Base-by-base conservation (phyloP, 2,329 filamentous ascomycete genomes). In the Albifimbria verrucaria region DNA sequence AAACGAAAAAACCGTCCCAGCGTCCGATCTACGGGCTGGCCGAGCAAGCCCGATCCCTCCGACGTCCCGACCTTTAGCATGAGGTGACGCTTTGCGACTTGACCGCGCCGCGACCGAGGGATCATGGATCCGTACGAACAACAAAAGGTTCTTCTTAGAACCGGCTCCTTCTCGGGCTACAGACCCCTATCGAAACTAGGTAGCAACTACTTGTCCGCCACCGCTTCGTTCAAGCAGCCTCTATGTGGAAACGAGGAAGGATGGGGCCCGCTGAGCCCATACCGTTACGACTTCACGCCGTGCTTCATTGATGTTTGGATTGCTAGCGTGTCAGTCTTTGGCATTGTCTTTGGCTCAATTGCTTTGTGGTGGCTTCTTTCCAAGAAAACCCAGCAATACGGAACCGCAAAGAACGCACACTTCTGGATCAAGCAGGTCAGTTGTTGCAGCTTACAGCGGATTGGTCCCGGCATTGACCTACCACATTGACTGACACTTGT, bases 291-390 rank as follows among this genome's bases (percentile, higher is more conserved):
- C 74, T 92, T 99, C 65, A 97, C 94, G 17, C 93, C 94, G 41
- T 99, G 94, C 77, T 99, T 99, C 68, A 86, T 97, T 64, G 95
- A 99, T 69, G 83, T 96, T 21, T 92, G 90, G 84, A 83, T 97
- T 54, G 84, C 89, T 28, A 74, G 80, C 2, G 89, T 96, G 24
- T 90, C 90, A 9, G 79, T 79, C 15, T 95, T 88, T 74, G 92
- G 93, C 17, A 77, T 97, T 22, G 52, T 97, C 22, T 80, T 87
- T 57, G 94, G 94, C 53, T 79, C 85, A 7, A 79, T 86, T 45
- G 91, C 93, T 25, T 74, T 96, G 42, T 93, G 87, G 84, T 90
- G 90, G 77, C 77, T 97, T 50, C 69, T 92, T 52, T 84, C 79
- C 61, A 89, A 83, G 71, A 87, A 85, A 65, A 80, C 83, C 50